Evolutionary conservation across 176 grass and related monocot species (phyloP), one percentile per base, ranked within the genome.

Genomic region (Cenchrus americanus): DNA sequence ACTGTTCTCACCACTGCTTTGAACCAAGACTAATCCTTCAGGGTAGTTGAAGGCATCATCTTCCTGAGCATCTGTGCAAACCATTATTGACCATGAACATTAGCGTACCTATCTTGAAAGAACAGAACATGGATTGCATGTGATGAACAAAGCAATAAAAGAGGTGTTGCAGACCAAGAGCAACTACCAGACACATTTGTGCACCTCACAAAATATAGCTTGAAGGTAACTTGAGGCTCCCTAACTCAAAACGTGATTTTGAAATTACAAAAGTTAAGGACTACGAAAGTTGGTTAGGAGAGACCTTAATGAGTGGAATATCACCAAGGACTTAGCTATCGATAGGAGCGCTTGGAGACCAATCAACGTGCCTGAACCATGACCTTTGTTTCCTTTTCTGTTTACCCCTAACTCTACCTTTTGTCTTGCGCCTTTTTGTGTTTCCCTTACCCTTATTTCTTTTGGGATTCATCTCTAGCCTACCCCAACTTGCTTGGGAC

Each of bases 21-120:
- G 91, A 75, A 99, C 93, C 81, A 99, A 65, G 73, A 96, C 93
- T 30, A 99, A 81, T 21, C 97, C 97, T 71, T 89, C 76, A 21
- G 97, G 93, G 30, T 96, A 82, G 66, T 80, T 92, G 17, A 88
- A 80, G 14, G 83, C 85, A 74, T 96, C 97, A 67, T 99, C 91
- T 84, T 98, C 96, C 77, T 92, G 91, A 44, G 85, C 93, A 90
- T 98, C 96, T 98, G 78, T 19, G 52, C 47, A 66, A 57, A 57
- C 17, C 11, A 71, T 79, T 75, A 59, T 14, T 1, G 7, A 65
- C 14, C 14, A 83, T 69, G 72, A 87, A 79, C 46, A 75, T 58
- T 34, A 71, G 32, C 5, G 3, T 49, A 26, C 53, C 21, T 48
- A 18, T 30, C 40, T 72, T 5, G 66, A 61, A 62, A 72, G 14